phyloP scores from a whole-genome alignment of 805 yeast genomes.

The Candida odintsovae region DNA sequence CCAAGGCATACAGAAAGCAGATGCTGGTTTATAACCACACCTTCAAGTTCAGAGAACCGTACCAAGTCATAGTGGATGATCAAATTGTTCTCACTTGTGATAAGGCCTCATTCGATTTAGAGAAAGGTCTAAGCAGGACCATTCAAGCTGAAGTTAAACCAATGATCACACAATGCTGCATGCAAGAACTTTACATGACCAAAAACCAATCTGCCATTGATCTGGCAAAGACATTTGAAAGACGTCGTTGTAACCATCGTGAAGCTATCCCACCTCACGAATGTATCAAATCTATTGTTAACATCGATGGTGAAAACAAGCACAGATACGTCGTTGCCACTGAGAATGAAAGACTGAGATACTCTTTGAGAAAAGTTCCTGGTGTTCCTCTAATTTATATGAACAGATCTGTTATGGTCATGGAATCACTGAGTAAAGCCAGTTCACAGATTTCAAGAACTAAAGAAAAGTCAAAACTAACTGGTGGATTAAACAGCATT shows the following conservation, averaged over 20 bases:
- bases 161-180: slow-evolving; percentile 94
- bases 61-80: slow-evolving; percentile 84
- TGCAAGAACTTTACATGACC: slow-evolving; percentile 73
- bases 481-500: slow-evolving; percentile 71
- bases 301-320: slow-evolving; percentile 71
- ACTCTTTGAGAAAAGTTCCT: slow-evolving; percentile 65
- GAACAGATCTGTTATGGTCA: slow-evolving; percentile 87
- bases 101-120: slow-evolving; percentile 67
- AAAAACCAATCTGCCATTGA: slow-evolving; percentile 73
- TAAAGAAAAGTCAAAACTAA: slow-evolving; percentile 63
- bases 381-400: slow-evolving; percentile 88
- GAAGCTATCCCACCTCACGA: slow-evolving; percentile 61
- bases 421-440: slow-evolving; percentile 87
- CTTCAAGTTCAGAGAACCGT: slow-evolving; percentile 91
- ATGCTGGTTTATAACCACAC: slow-evolving; percentile 79
- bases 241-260: slow-evolving; percentile 88
- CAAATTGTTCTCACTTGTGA: slow-evolving; percentile 63
- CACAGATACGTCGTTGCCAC: slow-evolving; percentile 88
- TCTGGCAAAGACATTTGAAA: slow-evolving; percentile 76
- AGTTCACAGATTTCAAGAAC: slow-evolving; percentile 44
- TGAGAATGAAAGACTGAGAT: slow-evolving; percentile 67
- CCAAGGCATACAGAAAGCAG: slow-evolving; percentile 89
- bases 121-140: slow-evolving; percentile 74
- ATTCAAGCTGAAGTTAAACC: slow-evolving; percentile 82
- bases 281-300: slow-evolving; percentile 68